Evolutionary conservation across 2,329 filamentous ascomycete genomes (phyloP).

Genomic region (Apiospora rasikravindrae): DNA sequence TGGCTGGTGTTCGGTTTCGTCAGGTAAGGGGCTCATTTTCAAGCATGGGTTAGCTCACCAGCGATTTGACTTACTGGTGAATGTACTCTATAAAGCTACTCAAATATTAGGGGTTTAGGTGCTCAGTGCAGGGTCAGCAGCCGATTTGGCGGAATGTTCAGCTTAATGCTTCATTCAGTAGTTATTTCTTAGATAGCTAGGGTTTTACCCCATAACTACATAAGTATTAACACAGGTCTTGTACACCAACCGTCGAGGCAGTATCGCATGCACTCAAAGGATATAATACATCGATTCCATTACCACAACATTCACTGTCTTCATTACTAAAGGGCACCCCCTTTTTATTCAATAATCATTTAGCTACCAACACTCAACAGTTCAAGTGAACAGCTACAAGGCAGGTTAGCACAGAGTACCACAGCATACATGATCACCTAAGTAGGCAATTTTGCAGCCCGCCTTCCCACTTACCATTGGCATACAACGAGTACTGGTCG

Average conservation of each 20-base stretch:
- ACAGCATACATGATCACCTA: background rate
- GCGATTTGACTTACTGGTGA: too few relatives aligned
- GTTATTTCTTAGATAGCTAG: too few relatives aligned
- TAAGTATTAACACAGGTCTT: background rate
- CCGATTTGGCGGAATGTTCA: background rate
- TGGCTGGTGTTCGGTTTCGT: background rate
- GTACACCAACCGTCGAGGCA: background rate
- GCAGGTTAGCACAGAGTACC: background rate
- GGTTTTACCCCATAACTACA: too few relatives aligned
- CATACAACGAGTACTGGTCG: conserved; percentile 31
- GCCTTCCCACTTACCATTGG: conserved; percentile 26
- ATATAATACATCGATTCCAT: background rate
- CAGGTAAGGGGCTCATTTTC: too few relatives aligned
- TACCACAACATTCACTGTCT: background rate
- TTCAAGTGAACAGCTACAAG: conserved; percentile 28
- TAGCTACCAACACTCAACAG: conserved; percentile 19
- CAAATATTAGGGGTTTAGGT: background rate
- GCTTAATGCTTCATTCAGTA: too few relatives aligned
- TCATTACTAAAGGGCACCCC: background rate
- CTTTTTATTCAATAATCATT: background rate
- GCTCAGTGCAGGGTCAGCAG: background rate
- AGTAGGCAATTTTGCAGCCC: background rate
- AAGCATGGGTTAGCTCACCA: too few relatives aligned
- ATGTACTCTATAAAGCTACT: background rate
- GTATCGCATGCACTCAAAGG: background rate